These are phyloP conservation scores for Ampelomyces quisqualis DNA, from an alignment of 2,329 filamentous ascomycete genomes.

Conservation along the genomic window DNA sequence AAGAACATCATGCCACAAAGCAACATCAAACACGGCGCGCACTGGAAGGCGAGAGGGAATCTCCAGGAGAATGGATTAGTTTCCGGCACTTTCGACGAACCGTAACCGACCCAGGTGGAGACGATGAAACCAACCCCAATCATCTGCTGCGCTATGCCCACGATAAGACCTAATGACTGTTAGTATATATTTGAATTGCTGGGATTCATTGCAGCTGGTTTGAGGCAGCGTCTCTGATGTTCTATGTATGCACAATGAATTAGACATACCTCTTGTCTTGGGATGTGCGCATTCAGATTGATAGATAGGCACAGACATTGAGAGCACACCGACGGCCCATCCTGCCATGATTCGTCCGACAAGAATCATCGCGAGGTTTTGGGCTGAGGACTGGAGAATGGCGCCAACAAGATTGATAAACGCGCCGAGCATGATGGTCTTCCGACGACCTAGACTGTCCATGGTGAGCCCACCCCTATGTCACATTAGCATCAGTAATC, in stretches of 20 bases:
- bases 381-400: slow-evolving; percentile 59
- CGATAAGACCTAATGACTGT: slow-evolving; percentile 47
- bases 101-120: slow-evolving; percentile 56
- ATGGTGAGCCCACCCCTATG: slow-evolving; percentile 56
- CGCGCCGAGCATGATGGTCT: slow-evolving; percentile 62
- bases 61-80: slow-evolving; percentile 45
- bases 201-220: no score
- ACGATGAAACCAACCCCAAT: slow-evolving; percentile 60
- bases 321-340: slow-evolving; percentile 59
- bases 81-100: slow-evolving; percentile 37
- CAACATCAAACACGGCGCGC: slow-evolving; percentile 48
- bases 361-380: slow-evolving; percentile 58
- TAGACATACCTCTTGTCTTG: slow-evolving; percentile 56
- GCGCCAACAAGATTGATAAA: slow-evolving; percentile 60
- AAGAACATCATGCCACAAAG: slow-evolving; percentile 48
- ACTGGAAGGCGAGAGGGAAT: slow-evolving; percentile 52
- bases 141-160: slow-evolving; percentile 60
- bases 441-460: slow-evolving; percentile 61
- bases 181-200: neutral
- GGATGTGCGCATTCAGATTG: slow-evolving; percentile 63
- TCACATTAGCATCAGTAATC: neutral
- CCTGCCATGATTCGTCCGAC: slow-evolving; percentile 61
- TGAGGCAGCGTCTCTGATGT: no score
- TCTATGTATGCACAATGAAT: no score
- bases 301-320: slow-evolving; percentile 63